Evolutionary conservation across 352 stramenopile genomes (phyloP), one percentile per base, ranked within the genome.

Genomic region (Pythium phragmiticola): DNA sequence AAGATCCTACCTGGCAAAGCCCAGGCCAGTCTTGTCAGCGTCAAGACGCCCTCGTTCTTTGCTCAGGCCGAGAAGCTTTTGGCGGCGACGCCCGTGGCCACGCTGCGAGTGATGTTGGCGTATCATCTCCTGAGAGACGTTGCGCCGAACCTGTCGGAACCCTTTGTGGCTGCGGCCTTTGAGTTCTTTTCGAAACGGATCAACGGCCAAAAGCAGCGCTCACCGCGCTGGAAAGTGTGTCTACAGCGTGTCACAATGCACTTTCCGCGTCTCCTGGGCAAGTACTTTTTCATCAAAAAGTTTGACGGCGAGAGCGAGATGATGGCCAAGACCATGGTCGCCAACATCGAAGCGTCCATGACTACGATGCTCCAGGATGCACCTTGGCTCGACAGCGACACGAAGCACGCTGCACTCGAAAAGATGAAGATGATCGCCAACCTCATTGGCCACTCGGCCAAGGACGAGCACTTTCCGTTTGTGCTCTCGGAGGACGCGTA

Each of bases 171-270:
- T n/a, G 87, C 87, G 1, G 77, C 83, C 13, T 98, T 98, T 65
- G 78, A 89, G 3, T 98, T 98, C 67, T 97, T 92, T 61, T 76
- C 80, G 7, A 64, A 73, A 17, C 87, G 68, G 2, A 63, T 98
- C 1, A 68, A 73, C 1, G 94, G 94, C 0, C 94, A 97, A 47
- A 72, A 93, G 54, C 74, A 87, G 53, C 90, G 90, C 47, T 84
- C 93, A n/a, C 87, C 84, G 36, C 80, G 92, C 9, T 96, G 91
- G 87, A 98, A 98, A 62, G 74, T 93, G 19, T 95, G 89, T 63
- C 80, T 98, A 57, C 69, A 63, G 13, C 72, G 71, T 7, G 78
- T 88, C 26, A 79, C 64, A 0, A 37, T 60, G 17, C 73, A 67
- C 17, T 88, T 93, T 37, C 84, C 84, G 1, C 65, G 79, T 17